phyloP scores from a whole-genome alignment of 345 rosid genomes.

The Eucalyptus dawsonii region DNA sequence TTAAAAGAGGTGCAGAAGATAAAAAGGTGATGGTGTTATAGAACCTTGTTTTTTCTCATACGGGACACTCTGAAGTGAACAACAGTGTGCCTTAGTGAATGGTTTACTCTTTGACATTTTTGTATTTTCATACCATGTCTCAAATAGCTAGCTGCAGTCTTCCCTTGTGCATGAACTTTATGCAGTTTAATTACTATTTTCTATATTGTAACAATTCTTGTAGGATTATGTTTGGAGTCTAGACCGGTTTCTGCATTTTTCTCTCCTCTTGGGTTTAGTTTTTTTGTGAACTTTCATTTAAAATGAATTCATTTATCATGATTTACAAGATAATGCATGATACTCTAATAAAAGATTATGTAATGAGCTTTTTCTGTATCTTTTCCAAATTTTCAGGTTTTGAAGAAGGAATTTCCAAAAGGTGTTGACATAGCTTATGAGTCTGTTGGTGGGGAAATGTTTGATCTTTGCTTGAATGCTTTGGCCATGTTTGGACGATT shows the following conservation, averaged over 20 bases:
- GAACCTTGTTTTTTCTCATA: background rate
- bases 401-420: slow-evolving; percentile 69
- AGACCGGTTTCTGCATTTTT: background rate
- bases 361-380: background rate
- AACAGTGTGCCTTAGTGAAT: background rate
- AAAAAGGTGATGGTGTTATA: background rate
- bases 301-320: background rate
- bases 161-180: background rate
- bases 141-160: background rate
- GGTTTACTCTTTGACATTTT: background rate
- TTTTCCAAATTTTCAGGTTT: slow-evolving; percentile 34
- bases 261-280: background rate
- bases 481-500: slow-evolving; percentile 74
- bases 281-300: background rate
- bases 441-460: slow-evolving; percentile 95
- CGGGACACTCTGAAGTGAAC: background rate
- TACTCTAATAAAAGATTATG: background rate
- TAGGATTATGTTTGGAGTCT: background rate
- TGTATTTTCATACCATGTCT: background rate
- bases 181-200: background rate
- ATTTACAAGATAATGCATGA: background rate
- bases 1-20: background rate
- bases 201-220: background rate
- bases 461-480: slow-evolving; percentile 76
- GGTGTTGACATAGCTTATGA: slow-evolving; percentile 85